Conservation (phyloP, 2,329 filamentous ascomycete genomes). For the Trematosphaeria pertusa region DNA sequence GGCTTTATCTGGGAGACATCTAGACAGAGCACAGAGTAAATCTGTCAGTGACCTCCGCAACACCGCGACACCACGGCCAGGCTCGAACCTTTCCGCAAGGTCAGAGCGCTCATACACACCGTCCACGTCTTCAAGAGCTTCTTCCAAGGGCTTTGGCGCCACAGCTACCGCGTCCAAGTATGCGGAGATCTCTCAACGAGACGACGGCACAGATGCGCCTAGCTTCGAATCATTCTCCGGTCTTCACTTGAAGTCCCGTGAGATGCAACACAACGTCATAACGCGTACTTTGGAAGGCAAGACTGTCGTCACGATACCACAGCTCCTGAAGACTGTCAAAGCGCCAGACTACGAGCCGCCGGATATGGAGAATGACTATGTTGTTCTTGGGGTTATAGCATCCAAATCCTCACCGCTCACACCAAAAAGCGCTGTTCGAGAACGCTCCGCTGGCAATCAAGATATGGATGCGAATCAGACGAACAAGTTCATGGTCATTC, state of each 20-base stretch:
- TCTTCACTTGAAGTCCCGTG: constrained; percentile 81
- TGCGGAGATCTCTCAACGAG: constrained; percentile 37
- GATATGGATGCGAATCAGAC: constrained; percentile 62
- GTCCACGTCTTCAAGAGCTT: constrained; percentile 30
- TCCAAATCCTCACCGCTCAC: constrained; percentile 83
- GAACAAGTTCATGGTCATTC: constrained; percentile 92
- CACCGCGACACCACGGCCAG: constrained; percentile 25
- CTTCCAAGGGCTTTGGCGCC: constrained; percentile 26
- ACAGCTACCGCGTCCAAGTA: constrained; percentile 35
- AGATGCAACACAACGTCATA: constrained; percentile 81
- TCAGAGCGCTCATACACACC: constrained; percentile 27
- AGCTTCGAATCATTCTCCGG: constrained; percentile 82
- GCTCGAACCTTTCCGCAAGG: constrained; percentile 30
- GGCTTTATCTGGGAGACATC: constrained; percentile 20
- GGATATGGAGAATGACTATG: constrained; percentile 86
- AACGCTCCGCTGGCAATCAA: constrained; percentile 50
- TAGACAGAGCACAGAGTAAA: constrained; percentile 24
- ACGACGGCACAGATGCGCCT: constrained; percentile 58
- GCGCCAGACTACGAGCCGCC: constrained; percentile 80
- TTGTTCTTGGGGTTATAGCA: constrained; percentile 86
- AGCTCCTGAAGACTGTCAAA: constrained; percentile 81
- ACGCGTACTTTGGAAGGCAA: constrained; percentile 80
- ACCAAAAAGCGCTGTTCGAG: constrained; percentile 57
- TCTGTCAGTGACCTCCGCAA: constrained; percentile 23
- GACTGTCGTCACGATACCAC: constrained; percentile 77